Evolutionary conservation across 441 rosid species (phyloP).

Genomic region (Erysimum cheiri): DNA sequence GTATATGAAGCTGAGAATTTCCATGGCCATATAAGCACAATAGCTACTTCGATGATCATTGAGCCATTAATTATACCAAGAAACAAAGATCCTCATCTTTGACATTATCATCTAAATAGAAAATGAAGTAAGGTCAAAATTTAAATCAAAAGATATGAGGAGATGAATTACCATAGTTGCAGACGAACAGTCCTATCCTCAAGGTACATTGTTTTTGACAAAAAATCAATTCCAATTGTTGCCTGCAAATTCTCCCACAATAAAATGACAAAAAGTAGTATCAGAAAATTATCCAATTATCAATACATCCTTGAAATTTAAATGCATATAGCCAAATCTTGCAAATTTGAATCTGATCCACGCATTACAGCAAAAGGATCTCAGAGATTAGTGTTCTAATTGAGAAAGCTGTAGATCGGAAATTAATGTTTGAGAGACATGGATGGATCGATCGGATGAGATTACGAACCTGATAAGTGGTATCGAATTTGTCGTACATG

Average conservation of each 20-base stretch:
- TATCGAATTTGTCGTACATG: conserved; percentile 84
- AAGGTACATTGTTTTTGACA: conserved; percentile 78
- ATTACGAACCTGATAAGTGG: conserved; percentile 62
- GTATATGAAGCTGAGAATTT: background rate
- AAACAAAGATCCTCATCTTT: background rate
- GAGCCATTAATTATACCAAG: conserved; percentile 11
- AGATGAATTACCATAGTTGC: conserved; percentile 61
- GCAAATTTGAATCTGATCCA: conserved; percentile 23
- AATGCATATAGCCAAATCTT: background rate
- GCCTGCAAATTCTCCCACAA: conserved; percentile 49
- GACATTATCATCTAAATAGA: background rate
- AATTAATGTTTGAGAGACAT: background rate
- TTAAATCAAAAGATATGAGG: background rate
- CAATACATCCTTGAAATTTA: background rate
- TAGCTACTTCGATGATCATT: background rate
- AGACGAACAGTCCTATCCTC: conserved; percentile 75
- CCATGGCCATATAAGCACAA: background rate
- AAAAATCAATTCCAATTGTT: conserved; percentile 72
- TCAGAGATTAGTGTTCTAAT: background rate
- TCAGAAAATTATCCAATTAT: background rate
- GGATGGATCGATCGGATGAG: conserved; percentile 1
- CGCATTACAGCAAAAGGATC: conserved; percentile 7
- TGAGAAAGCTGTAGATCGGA: conserved; percentile 8
- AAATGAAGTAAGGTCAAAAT: background rate
- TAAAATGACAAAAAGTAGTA: background rate